Conservation (phyloP, 1,139 yeast species). For the Taphrina populina region DNA sequence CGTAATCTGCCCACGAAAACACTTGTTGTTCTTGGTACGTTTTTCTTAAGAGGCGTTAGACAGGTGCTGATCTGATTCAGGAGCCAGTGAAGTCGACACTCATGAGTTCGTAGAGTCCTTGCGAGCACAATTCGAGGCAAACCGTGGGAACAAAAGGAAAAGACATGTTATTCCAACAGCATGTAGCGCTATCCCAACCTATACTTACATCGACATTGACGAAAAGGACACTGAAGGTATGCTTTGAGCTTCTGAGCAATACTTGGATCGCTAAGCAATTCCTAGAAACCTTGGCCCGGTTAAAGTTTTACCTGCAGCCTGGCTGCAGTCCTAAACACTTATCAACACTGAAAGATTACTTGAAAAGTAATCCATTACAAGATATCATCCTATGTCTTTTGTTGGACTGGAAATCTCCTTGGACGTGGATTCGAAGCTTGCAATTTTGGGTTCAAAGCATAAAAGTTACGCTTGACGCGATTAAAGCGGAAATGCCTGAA, state of each 20-base stretch:
- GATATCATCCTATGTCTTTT: slow-evolving; percentile 34
- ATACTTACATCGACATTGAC: slow-evolving; percentile 45
- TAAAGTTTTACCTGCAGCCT: slow-evolving; percentile 45
- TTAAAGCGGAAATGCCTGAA: slow-evolving; percentile 14
- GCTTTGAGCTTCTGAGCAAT: too few relatives aligned
- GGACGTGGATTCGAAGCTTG: slow-evolving; percentile 38
- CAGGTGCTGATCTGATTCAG: not conserved
- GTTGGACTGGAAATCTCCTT: slow-evolving; percentile 39
- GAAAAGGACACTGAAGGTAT: slow-evolving; percentile 45
- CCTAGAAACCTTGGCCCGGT: slow-evolving; percentile 42
- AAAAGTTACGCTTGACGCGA: slow-evolving; percentile 18
- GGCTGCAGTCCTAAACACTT: slow-evolving; percentile 23
- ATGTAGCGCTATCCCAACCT: slow-evolving; percentile 45
- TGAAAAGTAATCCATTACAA: slow-evolving; percentile 11
- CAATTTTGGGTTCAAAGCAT: slow-evolving; percentile 31
- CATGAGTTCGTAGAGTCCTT: slow-evolving; percentile 6
- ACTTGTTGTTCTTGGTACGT: slow-evolving; percentile 8
- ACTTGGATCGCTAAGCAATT: too few relatives aligned
- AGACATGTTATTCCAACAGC: slow-evolving; percentile 40
- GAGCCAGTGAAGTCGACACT: slow-evolving; percentile 7
- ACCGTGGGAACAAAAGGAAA: not conserved
- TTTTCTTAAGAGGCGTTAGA: not conserved
- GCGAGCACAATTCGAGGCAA: not conserved
- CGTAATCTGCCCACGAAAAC: not conserved
- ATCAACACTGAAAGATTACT: slow-evolving; percentile 27